phyloP scores from a whole-genome alignment of 352 stramenopile species.

The Phytophthora sp. region DNA sequence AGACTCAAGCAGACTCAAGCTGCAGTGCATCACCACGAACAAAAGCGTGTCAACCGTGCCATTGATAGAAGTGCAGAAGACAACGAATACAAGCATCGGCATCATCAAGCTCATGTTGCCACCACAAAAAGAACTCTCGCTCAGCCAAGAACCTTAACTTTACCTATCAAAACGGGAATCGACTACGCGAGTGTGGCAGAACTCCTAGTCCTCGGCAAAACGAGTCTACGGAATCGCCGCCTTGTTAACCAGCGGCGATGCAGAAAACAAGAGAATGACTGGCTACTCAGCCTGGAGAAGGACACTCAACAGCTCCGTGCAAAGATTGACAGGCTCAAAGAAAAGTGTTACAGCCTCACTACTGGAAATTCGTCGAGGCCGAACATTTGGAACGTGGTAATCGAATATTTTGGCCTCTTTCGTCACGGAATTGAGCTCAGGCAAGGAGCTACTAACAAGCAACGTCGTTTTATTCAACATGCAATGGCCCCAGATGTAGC shows the following conservation, averaged over 20 bases:
- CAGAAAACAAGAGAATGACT: neutral
- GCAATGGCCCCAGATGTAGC: neutral
- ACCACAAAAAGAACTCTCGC: too few species aligned
- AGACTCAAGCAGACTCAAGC: too few species aligned
- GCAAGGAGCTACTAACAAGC: too few species aligned
- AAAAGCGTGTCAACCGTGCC: too few species aligned
- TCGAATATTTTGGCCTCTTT: neutral
- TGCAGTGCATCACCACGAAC: too few species aligned
- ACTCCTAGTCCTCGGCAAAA: neutral
- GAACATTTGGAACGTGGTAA: neutral
- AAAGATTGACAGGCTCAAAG: neutral
- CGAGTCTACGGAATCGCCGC: neutral
- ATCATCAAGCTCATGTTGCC: too few species aligned
- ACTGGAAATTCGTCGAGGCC: neutral
- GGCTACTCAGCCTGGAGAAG: neutral
- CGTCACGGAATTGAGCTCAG: neutral
- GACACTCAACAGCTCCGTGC: neutral
- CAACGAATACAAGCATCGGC: too few species aligned
- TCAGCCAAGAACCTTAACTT: too few species aligned
- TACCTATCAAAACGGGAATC: neutral
- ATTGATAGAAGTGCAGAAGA: too few species aligned
- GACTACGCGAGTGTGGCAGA: neutral
- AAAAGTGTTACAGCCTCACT: neutral
- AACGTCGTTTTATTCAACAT: neutral
- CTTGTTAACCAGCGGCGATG: neutral